phyloP scores from a whole-genome alignment of 345 rosid genomes.

The Populus davidiana region DNA sequence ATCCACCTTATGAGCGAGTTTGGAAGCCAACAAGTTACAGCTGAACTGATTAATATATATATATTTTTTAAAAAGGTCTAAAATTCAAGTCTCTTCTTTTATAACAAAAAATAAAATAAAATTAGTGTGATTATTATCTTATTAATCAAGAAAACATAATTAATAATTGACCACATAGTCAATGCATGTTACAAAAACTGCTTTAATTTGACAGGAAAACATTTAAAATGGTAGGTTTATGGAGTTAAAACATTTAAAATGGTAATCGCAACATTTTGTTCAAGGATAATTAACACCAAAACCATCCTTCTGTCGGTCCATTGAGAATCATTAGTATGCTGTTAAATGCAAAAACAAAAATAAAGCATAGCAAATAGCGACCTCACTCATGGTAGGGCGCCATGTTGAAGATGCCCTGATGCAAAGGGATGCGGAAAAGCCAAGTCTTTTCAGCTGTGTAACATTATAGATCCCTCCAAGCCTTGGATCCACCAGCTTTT shows the following conservation, averaged over 20 bases:
- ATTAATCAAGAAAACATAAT: background rate
- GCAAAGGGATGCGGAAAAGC: slow-evolving; percentile 83
- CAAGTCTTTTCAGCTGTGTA: slow-evolving; percentile 56
- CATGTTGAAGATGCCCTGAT: slow-evolving; percentile 68
- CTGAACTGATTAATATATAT: too few relatives aligned
- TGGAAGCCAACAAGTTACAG: background rate
- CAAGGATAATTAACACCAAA: background rate
- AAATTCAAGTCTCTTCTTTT: too few relatives aligned
- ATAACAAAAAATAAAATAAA: too few relatives aligned
- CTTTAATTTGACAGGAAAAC: background rate
- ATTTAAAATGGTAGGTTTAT: background rate
- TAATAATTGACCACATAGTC: too few relatives aligned
- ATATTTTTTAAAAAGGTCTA: too few relatives aligned
- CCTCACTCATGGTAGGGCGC: slow-evolving; percentile 94
- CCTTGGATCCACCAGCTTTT: slow-evolving; percentile 71
- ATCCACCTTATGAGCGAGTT: slow-evolving; percentile 12
- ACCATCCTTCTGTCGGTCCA: background rate
- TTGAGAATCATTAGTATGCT: background rate
- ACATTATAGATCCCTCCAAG: slow-evolving; percentile 59
- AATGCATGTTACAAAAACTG: too few relatives aligned
- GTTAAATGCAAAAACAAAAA: background rate
- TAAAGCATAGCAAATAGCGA: slow-evolving; percentile 17
- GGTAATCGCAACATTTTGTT: background rate
- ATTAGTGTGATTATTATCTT: background rate
- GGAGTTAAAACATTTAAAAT: background rate